Evolutionary conservation across 2,329 filamentous ascomycete species (phyloP).

Genomic region (Fusarium mangiferae): DNA sequence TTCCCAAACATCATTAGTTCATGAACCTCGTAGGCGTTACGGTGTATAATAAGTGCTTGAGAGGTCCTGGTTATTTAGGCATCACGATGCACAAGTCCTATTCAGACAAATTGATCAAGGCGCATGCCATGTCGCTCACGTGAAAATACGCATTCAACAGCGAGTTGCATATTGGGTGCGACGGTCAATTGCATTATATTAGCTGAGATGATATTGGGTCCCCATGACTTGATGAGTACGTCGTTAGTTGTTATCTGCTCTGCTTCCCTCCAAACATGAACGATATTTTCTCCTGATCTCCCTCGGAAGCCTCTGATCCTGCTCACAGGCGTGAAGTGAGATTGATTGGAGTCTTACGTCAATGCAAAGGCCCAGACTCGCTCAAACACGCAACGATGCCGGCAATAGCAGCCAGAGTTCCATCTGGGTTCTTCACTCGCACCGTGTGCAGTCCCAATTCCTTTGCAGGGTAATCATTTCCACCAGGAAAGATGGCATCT

Average conservation of each 20-base stretch:
- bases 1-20: not conserved
- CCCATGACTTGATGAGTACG: rapidly evolving
- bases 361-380: not conserved
- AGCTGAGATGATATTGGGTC: no score
- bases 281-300: no score
- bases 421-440: slow-evolving; percentile 19
- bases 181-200: not conserved
- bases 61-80: not conserved
- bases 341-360: rapidly evolving
- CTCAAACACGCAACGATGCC: slow-evolving; percentile 17
- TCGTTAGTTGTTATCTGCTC: not conserved
- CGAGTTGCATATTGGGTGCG: rapidly evolving
- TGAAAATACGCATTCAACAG: rapidly evolving
- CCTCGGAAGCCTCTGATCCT: rapidly evolving
- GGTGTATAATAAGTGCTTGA: no score
- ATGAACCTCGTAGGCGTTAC: rapidly evolving
- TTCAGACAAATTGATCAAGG: rapidly evolving
- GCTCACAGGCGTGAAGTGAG: not conserved
- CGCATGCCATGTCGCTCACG: rapidly evolving
- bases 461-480: slow-evolving; percentile 20
- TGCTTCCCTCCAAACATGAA: not conserved
- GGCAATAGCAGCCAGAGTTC: slow-evolving; percentile 12
- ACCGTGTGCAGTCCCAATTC: slow-evolving; percentile 14
- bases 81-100: not conserved
- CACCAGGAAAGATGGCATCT: slow-evolving; percentile 18